These are phyloP conservation scores for Penicillium sp. DNA, from an alignment of 2,329 filamentous ascomycete genomes.

Conservation along the genomic window DNA sequence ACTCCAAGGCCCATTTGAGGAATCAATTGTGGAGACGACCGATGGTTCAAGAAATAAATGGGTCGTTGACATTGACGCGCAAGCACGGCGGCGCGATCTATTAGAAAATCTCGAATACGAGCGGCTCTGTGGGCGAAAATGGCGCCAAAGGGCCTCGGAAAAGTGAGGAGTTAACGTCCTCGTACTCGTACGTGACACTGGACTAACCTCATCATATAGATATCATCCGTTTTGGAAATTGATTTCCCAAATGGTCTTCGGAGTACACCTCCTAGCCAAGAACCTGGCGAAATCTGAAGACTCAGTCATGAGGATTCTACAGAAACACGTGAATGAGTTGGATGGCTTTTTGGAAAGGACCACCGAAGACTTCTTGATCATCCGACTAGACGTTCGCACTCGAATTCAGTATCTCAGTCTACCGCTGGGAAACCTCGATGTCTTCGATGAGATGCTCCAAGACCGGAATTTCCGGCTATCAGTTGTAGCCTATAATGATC, in stretches of 20 bases:
- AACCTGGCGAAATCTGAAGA: conserved; percentile 83
- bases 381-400: conserved; percentile 73
- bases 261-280: conserved; percentile 81
- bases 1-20: conserved; percentile 46
- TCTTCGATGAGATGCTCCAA: conserved; percentile 85
- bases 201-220: conserved; percentile 35
- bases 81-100: conserved; percentile 60
- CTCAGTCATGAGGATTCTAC: conserved; percentile 84
- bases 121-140: conserved; percentile 68
- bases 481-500: conserved; percentile 82
- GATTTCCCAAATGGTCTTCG: conserved; percentile 88
- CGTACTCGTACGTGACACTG: not conserved
- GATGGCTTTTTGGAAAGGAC: conserved; percentile 86
- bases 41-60: conserved; percentile 24
- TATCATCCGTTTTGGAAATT: conserved; percentile 89
- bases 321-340: conserved; percentile 89
- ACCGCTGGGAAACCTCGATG: conserved; percentile 75
- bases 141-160: conserved; percentile 73
- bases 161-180: conserved; percentile 21
- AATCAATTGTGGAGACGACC: conserved; percentile 44
- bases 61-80: conserved; percentile 39
- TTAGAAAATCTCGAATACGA: conserved; percentile 68
- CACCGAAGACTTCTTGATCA: conserved; percentile 78
- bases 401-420: conserved; percentile 77
- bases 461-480: conserved; percentile 78